Base-by-base conservation (phyloP, 1,284 basidiomycete genomes). In the Ganoderma boninense region DNA sequence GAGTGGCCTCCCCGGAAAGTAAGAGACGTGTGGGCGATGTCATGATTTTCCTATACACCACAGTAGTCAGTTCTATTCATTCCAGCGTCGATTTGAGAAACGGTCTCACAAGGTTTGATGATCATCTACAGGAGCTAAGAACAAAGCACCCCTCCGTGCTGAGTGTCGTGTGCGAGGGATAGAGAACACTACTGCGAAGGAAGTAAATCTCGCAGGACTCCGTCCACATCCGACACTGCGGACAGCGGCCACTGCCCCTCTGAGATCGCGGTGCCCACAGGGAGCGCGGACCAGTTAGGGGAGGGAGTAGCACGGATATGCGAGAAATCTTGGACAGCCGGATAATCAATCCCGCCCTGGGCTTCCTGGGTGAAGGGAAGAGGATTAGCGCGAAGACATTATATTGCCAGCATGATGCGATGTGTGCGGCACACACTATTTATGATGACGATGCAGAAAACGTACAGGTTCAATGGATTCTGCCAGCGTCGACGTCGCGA, bases 241-340 rank as follows among this genome's bases (percentile, higher is more conserved):
- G 71, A n/a, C 16, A 67, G 44, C 2, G 68, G 71, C 79, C 78
- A 79, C 7, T 65, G 62, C 10, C 65, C 70, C 10, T 71, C 74
- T 11, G 54, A 18, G 13, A 75, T 64, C n/a, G 35, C 20, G 23
- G 60, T 46, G 3, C 74, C 73, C 14, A 59, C 62, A 2, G 72
- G 66, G 2, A 80, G 66, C 0, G 74, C 57, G 0, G 80, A 81
- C 92, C 93, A 96, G 78, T 96, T 89, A 10, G 95, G 94, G 2
- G 94, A 95, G 0, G 88, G 89, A 0, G 90, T 89, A 3, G 85
- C 76, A 46, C 90, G 85, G 69, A 95, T 92, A 79, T 95, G 94
- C 29, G 93, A 93, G 77, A 96, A 96, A 75, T 96, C 94, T 77
- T 92, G 92, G 8, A 95, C 88, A 2, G 83, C 70, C 6, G 84